Evolutionary conservation across 2,329 filamentous ascomycete genomes (phyloP).

Genomic region (Leptographium galeiforme): DNA sequence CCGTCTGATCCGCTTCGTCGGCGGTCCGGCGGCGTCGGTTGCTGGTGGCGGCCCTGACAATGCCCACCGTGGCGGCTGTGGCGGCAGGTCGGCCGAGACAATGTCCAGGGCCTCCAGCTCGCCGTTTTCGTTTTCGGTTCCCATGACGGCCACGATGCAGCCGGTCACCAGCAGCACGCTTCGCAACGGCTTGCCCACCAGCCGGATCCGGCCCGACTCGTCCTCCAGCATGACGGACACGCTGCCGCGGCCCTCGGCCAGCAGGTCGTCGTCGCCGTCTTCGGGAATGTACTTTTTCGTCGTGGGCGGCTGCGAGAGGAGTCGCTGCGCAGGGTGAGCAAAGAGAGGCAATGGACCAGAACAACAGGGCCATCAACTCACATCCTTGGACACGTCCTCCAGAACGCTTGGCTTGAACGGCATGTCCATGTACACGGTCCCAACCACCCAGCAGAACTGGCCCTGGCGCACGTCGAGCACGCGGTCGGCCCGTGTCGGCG

Average conservation of each 20-base stretch:
- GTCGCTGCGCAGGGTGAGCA: slow-evolving; percentile 25
- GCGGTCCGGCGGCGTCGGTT: slow-evolving; percentile 13
- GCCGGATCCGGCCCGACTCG: slow-evolving; percentile 74
- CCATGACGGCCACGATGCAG: slow-evolving; percentile 86
- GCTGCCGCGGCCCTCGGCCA: slow-evolving; percentile 12
- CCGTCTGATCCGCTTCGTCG: slow-evolving; percentile 19
- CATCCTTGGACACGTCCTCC: slow-evolving; percentile 87
- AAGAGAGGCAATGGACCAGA: neutral
- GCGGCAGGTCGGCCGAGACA: slow-evolving; percentile 73
- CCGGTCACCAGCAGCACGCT: slow-evolving; percentile 73
- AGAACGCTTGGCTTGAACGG: slow-evolving; percentile 89
- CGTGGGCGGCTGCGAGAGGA: slow-evolving; percentile 40
- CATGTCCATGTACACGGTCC: slow-evolving; percentile 97
- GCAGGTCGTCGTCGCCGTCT: slow-evolving; percentile 41
- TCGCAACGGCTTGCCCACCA: slow-evolving; percentile 59
- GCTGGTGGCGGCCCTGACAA: slow-evolving; percentile 34
- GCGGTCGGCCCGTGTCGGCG: slow-evolving; percentile 63
- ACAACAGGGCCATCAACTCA: slow-evolving; percentile 19
- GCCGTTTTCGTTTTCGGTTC: slow-evolving; percentile 82
- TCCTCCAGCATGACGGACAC: slow-evolving; percentile 68
- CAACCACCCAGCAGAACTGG: slow-evolving; percentile 86
- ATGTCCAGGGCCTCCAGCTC: slow-evolving; percentile 88
- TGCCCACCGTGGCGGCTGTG: slow-evolving; percentile 71
- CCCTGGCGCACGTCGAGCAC: slow-evolving; percentile 94
- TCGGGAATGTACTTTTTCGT: slow-evolving; percentile 62